Base-by-base conservation (phyloP, 371 early-diverging fungal genomes). In the Apophysomyces trapeziformis region DNA sequence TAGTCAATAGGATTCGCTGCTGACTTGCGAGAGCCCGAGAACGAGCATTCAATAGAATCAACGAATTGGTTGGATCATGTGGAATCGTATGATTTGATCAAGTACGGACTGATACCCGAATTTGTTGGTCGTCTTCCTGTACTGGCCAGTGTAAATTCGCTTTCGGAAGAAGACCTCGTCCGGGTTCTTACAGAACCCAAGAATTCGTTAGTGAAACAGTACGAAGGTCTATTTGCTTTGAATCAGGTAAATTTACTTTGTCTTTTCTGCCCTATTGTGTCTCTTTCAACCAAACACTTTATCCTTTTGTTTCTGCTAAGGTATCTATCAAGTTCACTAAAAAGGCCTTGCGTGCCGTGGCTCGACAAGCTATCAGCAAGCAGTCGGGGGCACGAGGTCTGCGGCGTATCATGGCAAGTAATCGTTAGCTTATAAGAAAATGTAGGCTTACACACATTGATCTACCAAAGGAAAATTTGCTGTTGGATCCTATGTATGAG, bases 81-180 rank as follows among this genome's bases (percentile, higher is more conserved):
- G 0, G 92, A 93, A 64, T 92, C 93, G 5, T 71, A 68, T 65
- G 95, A 94, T 70, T 67, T 93, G 66, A 87, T 92, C 61, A 86
- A 88, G 65, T 94, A 85, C 72, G 95, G 95, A 2, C 68, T 93
- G 54, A 93, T 94, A 41, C 95, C 94, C 0, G 95, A 94, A 73
- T 92, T 94, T 65, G 86, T 94, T 43, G 93, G 93, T 62, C 78
- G 94, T 13, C 50, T 94, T n/a, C 93, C 93, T 1, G 88, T 93
- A 14, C 67, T 93, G 16, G 91, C 93, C 14, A 85, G 78, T 65
- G 90, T 93, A 14, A 82, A 83, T 14, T 84, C 81, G 18, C 74
- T 94, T 44, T 70, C 72, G 54, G 82, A 82, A 47, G 80, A 83
- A 2, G 89, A 90, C 16, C 75, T 94, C 46, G 80, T 89, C 13